Evolutionary conservation across 1,284 basidiomycete species (phyloP), one percentile per base, ranked within the genome.

Genomic region (Cutaneotrichosporon cutaneum): DNA sequence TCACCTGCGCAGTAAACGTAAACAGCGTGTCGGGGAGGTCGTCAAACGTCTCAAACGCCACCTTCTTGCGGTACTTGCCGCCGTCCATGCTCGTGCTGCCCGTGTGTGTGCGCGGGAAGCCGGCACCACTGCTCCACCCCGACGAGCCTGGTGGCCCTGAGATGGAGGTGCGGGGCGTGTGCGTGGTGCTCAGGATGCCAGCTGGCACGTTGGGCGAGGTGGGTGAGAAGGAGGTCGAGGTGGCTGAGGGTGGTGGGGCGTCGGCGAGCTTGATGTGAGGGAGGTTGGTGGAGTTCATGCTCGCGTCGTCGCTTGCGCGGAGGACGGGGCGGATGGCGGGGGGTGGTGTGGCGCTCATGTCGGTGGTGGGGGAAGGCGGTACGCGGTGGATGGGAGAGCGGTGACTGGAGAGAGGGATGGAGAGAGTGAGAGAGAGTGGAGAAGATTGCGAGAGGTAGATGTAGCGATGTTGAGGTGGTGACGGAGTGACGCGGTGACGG

Each of bases 11-110:
- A 2, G 81, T 82, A 61, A 78, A 82, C 10, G 79, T 77, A 59
- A 82, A 82, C 56, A 82, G 64, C 9, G 80, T 73, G 22, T 67
- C 78, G 54, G 77, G 81, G 64, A 58, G 82, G 85, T n/a, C 86
- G 71, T 89, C 64, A 64, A 90, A 90, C 2, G 89, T 90, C 74
- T 91, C 89, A 71, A 92, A 92, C 0, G 88, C 90, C 26, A 94
- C 92, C 76, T 94, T 92, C n/a, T 89, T 85, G 16, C 87, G 88
- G 75, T 88, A 89, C 4, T 85, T 84, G n/a, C 76, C 75, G 21
- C 75, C 76, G 14, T 53, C 52, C 39, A 60, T 30, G n/a, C 47
- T 42, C n/a, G 52, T 58, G 44, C 51, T 53, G n/a, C 45, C 53
- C 8, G 64, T 63, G 22, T 54, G 56, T 8, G 64, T 63, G 53